phyloP scores from a whole-genome alignment of 257 asterid species.

The Jacaranda copaia region DNA sequence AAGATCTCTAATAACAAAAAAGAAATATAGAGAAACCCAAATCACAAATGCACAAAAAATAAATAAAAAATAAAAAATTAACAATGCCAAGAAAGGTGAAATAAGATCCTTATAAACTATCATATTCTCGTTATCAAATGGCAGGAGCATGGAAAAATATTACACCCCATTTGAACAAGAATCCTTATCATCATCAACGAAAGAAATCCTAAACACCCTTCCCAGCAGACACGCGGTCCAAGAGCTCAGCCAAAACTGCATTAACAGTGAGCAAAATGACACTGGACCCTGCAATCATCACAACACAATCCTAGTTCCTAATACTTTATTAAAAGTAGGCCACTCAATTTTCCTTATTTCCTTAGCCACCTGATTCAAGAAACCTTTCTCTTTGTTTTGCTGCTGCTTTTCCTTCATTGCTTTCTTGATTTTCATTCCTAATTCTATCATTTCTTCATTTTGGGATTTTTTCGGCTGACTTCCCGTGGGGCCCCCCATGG shows the following conservation, averaged over 20 bases:
- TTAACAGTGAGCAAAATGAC: conserved; percentile 94
- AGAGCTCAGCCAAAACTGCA: conserved; percentile 94
- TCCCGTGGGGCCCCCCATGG: conserved; percentile 11
- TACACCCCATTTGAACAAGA: conserved; percentile 1
- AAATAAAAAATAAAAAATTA: not conserved
- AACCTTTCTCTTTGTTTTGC: conserved; percentile 44
- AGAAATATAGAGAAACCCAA: no score
- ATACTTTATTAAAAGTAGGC: conserved; percentile 81
- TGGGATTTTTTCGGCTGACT: conserved; percentile 1
- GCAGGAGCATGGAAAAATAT: no score
- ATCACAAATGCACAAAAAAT: not conserved
- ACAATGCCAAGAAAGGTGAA: no score
- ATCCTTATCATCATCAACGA: conserved; percentile 45
- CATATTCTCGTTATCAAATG: no score
- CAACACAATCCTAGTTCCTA: conserved; percentile 86
- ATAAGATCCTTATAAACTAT: no score
- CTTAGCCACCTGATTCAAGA: conserved; percentile 73
- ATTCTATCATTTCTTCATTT: conserved; percentile 46
- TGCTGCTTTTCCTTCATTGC: conserved; percentile 70
- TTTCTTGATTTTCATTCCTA: conserved; percentile 73
- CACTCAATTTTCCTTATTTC: conserved; percentile 90
- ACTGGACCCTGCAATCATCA: conserved; percentile 92
- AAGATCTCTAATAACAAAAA: no score
- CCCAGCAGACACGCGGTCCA: conserved; percentile 79
- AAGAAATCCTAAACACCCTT: conserved; percentile 93